These are phyloP conservation scores for Talaromyces funiculosus DNA, from an alignment of 2,329 filamentous ascomycete genomes.

Conservation along the genomic window DNA sequence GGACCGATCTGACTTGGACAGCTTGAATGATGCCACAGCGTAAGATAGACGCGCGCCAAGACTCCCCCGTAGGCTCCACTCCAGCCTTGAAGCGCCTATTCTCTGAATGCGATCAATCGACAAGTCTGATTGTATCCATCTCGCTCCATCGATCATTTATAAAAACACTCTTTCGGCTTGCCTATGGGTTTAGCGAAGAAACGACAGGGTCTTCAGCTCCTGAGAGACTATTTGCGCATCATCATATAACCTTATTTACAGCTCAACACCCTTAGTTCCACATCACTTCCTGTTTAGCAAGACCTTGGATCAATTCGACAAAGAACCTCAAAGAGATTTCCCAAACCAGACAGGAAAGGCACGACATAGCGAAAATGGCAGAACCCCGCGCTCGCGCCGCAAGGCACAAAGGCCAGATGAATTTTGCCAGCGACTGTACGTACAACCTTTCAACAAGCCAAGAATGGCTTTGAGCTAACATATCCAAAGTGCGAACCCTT, in stretches of 20 bases:
- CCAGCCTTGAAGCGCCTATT: neutral
- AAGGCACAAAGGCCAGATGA: conserved; percentile 77
- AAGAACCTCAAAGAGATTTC: too few species aligned
- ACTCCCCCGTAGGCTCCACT: neutral
- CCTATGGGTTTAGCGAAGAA: neutral
- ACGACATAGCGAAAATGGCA: conserved; percentile 45
- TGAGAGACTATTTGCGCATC: neutral
- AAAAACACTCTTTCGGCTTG: neutral
- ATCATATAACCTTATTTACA: neutral
- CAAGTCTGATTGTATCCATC: neutral
- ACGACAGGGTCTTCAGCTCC: neutral
- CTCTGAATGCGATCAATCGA: neutral
- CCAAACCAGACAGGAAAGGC: neutral
- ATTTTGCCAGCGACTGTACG: conserved; percentile 67
- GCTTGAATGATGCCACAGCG: conserved; percentile 4
- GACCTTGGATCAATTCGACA: neutral
- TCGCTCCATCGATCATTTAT: neutral
- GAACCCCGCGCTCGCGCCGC: conserved; percentile 71
- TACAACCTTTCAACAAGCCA: conserved; percentile 9
- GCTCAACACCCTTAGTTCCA: neutral
- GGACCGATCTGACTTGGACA: neutral
- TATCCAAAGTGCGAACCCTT: conserved; percentile 33
- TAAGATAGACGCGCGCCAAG: neutral
- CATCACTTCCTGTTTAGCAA: neutral
- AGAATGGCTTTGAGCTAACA: neutral